A percentile compares a stretch with the other conserved stretches of the same genome.
These are phyloP conservation scores for Endocarpon pusillum DNA, from an alignment of 495 filamentous ascomycete species.

Conservation along the genomic window DNA sequence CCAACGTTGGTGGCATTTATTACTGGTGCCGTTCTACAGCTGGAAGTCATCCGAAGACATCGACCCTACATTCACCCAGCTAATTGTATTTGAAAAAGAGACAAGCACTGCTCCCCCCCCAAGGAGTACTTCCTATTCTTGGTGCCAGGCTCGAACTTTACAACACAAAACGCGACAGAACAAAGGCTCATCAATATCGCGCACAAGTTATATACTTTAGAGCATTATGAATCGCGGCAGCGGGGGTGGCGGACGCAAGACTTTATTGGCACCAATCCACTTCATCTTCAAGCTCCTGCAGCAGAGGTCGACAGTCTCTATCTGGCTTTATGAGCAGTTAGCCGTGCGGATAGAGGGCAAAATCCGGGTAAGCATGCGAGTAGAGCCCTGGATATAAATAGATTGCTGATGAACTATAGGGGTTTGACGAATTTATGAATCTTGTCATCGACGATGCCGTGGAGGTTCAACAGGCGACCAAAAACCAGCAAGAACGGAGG, in stretches of 20 bases:
- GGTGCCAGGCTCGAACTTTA: too few species aligned
- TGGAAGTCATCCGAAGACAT: too few species aligned
- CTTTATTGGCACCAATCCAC: conserved; percentile 91
- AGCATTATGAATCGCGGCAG: conserved; percentile 72
- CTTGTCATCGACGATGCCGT: conserved; percentile 89
- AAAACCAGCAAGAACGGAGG: conserved; percentile 63
- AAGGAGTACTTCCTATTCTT: too few species aligned
- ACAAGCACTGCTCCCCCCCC: too few species aligned
- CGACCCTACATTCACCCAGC: too few species aligned
- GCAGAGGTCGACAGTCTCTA: conserved; percentile 66
- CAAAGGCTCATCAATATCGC: too few species aligned
- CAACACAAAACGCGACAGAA: too few species aligned
- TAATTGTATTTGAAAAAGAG: too few species aligned
- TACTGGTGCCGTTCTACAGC: too few species aligned
- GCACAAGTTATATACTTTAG: too few species aligned
- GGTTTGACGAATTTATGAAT: conserved; percentile 99
- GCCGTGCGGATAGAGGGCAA: conserved; percentile 86
- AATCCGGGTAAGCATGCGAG: conserved; percentile 48
- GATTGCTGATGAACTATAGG: conserved; percentile 29
- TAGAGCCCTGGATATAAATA: not conserved
- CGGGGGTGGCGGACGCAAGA: conserved; percentile 61
- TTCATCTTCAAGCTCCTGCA: conserved; percentile 97
- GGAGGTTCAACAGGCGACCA: conserved; percentile 73
- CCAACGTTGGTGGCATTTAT: too few species aligned
- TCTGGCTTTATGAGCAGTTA: conserved; percentile 96